phyloP scores from a whole-genome alignment of 225 moss, liverwort and hornwort species.

The Polytrichum formosum region DNA sequence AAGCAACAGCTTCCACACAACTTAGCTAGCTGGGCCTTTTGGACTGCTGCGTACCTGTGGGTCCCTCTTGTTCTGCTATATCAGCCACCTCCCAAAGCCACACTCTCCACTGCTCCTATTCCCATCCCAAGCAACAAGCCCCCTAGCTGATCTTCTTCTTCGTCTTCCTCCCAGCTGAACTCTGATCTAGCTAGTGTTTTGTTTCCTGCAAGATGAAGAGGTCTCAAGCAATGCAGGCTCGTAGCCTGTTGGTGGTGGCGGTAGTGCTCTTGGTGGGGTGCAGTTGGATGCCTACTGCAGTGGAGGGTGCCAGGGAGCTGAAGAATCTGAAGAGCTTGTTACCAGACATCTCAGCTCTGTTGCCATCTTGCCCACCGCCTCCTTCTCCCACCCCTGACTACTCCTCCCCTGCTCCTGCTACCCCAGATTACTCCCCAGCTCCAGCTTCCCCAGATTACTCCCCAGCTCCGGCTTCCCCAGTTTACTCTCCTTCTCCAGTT shows the following conservation, averaged over 20 bases:
- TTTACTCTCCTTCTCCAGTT: neutral
- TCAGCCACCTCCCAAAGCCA: neutral
- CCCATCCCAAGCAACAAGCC: neutral
- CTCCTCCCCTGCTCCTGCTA: slow-evolving; percentile 2
- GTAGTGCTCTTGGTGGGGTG: slow-evolving; percentile 12
- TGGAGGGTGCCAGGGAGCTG: slow-evolving; percentile 8
- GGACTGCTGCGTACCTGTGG: slow-evolving; percentile 1
- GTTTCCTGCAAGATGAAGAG: slow-evolving; percentile 21
- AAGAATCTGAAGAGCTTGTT: neutral
- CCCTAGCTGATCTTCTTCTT: neutral
- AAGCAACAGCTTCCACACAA: no score
- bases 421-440: neutral
- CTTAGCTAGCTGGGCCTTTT: neutral
- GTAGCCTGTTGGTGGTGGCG: slow-evolving; percentile 1
- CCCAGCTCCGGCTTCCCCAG: neutral
- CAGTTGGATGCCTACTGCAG: slow-evolving; percentile 2
- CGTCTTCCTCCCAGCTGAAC: neutral
- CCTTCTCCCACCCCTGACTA: slow-evolving; percentile 13
- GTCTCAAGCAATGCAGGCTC: neutral
- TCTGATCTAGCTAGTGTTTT: neutral
- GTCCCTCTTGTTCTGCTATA: slow-evolving; percentile 2
- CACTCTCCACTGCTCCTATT: neutral
- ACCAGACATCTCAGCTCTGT: slow-evolving; percentile 10
- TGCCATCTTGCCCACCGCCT: slow-evolving; percentile 22
- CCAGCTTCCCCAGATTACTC: neutral